Percentiles rank a stretch among this genome's conserved stretches.
Conservation (phyloP, 169 alveolate genomes). For the Theileria sp. region DNA sequence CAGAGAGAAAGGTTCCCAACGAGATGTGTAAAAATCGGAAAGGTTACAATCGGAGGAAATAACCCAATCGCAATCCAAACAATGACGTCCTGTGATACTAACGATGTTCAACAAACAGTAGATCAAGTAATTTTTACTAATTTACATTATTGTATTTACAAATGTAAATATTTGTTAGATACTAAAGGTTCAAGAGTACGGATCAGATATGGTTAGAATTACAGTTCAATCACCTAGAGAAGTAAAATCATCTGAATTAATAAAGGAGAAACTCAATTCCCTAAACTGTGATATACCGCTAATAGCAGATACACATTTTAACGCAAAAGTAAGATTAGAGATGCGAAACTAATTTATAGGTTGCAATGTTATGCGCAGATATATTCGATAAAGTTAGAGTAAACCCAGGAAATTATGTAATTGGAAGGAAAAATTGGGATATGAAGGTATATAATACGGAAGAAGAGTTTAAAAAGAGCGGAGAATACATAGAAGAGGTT, state of each 20-base stretch:
- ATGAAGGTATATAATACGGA: constrained; percentile 69
- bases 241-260: constrained; percentile 69
- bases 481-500: constrained; percentile 54
- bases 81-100: constrained; percentile 79
- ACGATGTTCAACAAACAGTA: constrained; percentile 75
- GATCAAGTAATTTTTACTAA: constrained; percentile 64
- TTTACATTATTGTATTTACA: background rate
- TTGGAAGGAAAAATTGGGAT: constrained; percentile 80
- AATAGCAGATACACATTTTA: constrained; percentile 83
- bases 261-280: constrained; percentile 70
- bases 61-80: constrained; percentile 80
- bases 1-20: constrained; percentile 70
- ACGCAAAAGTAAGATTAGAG: constrained; percentile 64
- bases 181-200: constrained; percentile 71
- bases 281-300: constrained; percentile 71
- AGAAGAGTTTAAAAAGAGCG: constrained; percentile 72
- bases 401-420: constrained; percentile 83
- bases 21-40: constrained; percentile 71
- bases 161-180: constrained; percentile 35
- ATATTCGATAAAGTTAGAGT: constrained; percentile 81
- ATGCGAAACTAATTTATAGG: constrained; percentile 16
- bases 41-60: constrained; percentile 74
- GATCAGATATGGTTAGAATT: constrained; percentile 77
- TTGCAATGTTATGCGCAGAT: constrained; percentile 79
- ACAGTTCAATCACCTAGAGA: constrained; percentile 82